Evolutionary conservation across 2,329 filamentous ascomycete genomes (phyloP).

Genomic region (Penicillium expansum): DNA sequence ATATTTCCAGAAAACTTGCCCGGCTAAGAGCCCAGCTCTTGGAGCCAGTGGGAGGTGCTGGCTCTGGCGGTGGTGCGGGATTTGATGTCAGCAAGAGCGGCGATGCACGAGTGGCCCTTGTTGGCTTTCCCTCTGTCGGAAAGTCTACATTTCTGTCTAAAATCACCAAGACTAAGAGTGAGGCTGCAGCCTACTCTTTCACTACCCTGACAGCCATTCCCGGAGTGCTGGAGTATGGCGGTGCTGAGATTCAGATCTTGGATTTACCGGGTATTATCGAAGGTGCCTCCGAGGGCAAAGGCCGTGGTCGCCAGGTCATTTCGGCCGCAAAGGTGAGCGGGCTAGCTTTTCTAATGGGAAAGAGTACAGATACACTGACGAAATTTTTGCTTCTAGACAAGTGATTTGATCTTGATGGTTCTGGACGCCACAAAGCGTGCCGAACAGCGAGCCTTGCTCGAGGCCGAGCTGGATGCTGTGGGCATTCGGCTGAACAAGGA

Average conservation of each 20-base stretch:
- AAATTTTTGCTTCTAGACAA: slow-evolving; percentile 56
- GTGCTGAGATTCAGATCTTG: slow-evolving; percentile 95
- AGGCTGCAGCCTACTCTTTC: slow-evolving; percentile 95
- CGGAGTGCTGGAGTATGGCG: slow-evolving; percentile 94
- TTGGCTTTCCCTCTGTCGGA: slow-evolving; percentile 97
- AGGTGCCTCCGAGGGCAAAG: slow-evolving; percentile 92
- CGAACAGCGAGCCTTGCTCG: slow-evolving; percentile 84
- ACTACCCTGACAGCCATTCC: slow-evolving; percentile 97
- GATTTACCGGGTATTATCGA: slow-evolving; percentile 99
- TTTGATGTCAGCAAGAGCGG: slow-evolving; percentile 94
- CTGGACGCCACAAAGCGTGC: slow-evolving; percentile 94
- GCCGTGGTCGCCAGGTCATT: slow-evolving; percentile 92
- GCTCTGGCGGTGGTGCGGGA: slow-evolving; percentile 73
- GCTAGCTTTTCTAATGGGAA: neutral
- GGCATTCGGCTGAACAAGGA: slow-evolving; percentile 90
- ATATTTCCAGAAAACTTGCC: slow-evolving; percentile 76
- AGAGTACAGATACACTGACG: neutral
- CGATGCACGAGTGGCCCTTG: slow-evolving; percentile 92
- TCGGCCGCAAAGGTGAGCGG: slow-evolving; percentile 74
- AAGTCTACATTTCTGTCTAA: slow-evolving; percentile 99
- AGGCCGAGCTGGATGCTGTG: slow-evolving; percentile 90
- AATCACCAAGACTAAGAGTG: slow-evolving; percentile 95
- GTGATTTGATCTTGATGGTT: slow-evolving; percentile 94
- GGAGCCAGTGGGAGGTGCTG: slow-evolving; percentile 78
- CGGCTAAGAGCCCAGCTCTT: slow-evolving; percentile 90